Evolutionary conservation across 768 basidiomycete species (phyloP).

Genomic region (Chiua virens): DNA sequence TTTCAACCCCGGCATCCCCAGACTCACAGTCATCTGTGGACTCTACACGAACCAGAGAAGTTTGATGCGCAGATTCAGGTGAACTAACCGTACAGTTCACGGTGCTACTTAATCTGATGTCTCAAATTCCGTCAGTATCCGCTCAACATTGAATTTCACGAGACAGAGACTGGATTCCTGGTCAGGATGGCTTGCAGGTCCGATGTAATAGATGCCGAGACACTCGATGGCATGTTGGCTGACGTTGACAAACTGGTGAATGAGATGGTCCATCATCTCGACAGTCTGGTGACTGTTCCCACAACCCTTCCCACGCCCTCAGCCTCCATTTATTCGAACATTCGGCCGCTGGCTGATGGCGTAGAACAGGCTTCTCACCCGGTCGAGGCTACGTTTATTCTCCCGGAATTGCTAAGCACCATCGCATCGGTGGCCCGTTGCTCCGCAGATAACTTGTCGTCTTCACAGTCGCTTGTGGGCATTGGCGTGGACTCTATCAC

Average conservation of each 20-base stretch:
- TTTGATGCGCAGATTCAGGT: constrained; percentile 32
- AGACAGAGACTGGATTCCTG: constrained; percentile 29
- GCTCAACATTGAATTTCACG: constrained; percentile 42
- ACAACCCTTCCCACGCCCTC: neutral
- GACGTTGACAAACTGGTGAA: constrained; percentile 19
- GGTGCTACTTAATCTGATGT: neutral
- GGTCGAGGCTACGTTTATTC: neutral
- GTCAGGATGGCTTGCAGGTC: constrained; percentile 38
- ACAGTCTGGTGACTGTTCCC: constrained; percentile 9
- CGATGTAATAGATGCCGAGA: constrained; percentile 26
- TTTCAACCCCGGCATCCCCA: constrained; percentile 35
- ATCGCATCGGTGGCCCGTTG: constrained; percentile 25
- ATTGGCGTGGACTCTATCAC: constrained; percentile 53
- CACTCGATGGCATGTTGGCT: constrained; percentile 18
- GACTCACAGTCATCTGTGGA: constrained; percentile 18
- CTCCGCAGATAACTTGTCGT: constrained; percentile 29
- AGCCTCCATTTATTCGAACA: no score
- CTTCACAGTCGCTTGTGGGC: constrained; percentile 37
- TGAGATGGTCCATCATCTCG: constrained; percentile 20
- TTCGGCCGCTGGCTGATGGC: neutral
- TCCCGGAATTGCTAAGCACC: constrained; percentile 5
- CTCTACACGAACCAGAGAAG: constrained; percentile 15
- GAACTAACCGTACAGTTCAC: neutral
- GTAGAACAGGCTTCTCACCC: neutral
- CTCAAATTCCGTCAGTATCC: constrained; percentile 36